Percentiles rank a stretch among this genome's conserved stretches.
Evolutionary conservation across 345 rosid species (phyloP).

Genomic region (Balakata baccata): DNA sequence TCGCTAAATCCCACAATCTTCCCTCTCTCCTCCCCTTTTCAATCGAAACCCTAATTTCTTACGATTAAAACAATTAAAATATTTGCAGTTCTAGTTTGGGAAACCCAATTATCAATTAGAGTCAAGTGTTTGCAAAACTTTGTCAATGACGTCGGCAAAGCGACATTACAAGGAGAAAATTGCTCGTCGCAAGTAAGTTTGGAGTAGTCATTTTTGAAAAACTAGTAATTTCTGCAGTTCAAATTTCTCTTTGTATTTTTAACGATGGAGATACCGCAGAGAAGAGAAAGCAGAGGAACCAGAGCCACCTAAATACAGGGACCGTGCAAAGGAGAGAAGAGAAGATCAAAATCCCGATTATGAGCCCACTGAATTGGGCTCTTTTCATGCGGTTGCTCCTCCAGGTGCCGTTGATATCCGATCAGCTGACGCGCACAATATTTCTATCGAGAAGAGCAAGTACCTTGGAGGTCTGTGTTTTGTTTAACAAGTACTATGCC

Average conservation of each 20-base stretch:
- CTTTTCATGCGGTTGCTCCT: slow-evolving; percentile 97
- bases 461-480: slow-evolving; percentile 86
- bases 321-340: slow-evolving; percentile 94
- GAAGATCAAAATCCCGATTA: slow-evolving; percentile 98
- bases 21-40: not conserved
- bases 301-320: slow-evolving; percentile 73
- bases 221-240: not conserved
- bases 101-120: not conserved
- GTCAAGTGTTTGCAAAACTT: not conserved
- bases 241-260: not conserved
- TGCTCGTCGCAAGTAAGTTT: slow-evolving; percentile 68
- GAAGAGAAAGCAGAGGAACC: slow-evolving; percentile 88
- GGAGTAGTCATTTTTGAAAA: too few species aligned
- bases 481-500: not conserved
- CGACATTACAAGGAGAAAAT: slow-evolving; percentile 70
- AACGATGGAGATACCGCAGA: slow-evolving; percentile 35
- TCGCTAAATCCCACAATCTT: not conserved
- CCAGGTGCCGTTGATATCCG: slow-evolving; percentile 76
- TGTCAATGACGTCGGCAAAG: slow-evolving; percentile 63
- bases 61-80: not conserved
- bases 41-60: slow-evolving; percentile 26
- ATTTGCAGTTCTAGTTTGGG: not conserved
- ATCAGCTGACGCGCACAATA: slow-evolving; percentile 72
- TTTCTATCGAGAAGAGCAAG: slow-evolving; percentile 97
- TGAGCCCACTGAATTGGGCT: slow-evolving; percentile 72